These are phyloP conservation scores for Trichoderma atrobrunneum DNA, from an alignment of 2,329 filamentous ascomycete genomes.

Conservation along the genomic window DNA sequence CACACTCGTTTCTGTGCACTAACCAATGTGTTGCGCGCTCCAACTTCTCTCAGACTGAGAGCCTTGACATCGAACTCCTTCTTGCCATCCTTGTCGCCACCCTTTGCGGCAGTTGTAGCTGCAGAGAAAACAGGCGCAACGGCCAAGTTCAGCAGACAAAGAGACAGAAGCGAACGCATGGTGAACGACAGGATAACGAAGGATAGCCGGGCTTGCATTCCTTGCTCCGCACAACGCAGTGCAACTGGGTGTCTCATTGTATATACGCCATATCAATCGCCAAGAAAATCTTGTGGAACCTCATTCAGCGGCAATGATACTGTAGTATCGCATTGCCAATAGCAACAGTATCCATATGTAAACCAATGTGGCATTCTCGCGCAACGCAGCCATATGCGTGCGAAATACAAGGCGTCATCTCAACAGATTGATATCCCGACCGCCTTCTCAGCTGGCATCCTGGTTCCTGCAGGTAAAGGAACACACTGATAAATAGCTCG, in stretches of 20 bases:
- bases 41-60: slow-evolving; percentile 35
- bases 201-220: background rate
- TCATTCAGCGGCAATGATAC: background rate
- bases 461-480: background rate
- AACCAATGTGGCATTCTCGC: too few relatives aligned
- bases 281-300: background rate
- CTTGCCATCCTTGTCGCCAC: background rate
- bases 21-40: slow-evolving; percentile 39
- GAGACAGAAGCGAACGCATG: background rate
- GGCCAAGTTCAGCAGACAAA: background rate
- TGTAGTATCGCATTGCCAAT: background rate
- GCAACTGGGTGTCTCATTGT: background rate
- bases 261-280: background rate
- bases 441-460: background rate
- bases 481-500: background rate
- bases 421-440: background rate
- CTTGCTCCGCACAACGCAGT: too few relatives aligned
- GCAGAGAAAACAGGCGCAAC: background rate
- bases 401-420: background rate
- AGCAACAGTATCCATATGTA: background rate
- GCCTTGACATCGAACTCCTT: slow-evolving; percentile 29
- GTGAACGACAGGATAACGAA: background rate
- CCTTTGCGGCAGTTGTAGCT: background rate
- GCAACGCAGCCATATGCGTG: too few relatives aligned
- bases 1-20: background rate